Conservation (phyloP, 768 basidiomycete genomes). For the Podaxis pistillaris region DNA sequence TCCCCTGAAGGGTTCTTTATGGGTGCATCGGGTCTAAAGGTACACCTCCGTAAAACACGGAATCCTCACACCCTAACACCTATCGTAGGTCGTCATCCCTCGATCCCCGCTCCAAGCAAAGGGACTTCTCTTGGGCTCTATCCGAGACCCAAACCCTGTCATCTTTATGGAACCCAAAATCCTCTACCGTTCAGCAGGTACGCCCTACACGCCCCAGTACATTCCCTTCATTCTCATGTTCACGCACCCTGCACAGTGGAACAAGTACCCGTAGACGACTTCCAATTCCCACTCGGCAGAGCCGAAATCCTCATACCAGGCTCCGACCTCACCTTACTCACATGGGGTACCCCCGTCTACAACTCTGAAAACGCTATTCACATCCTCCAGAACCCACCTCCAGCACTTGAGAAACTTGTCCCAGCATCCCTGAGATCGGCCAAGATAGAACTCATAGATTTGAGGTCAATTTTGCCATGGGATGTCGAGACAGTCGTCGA, state of each 20-base stretch:
- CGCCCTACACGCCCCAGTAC: neutral
- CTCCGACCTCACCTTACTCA: conserved; percentile 82
- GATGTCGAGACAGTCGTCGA: conserved; percentile 78
- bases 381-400: conserved; percentile 66
- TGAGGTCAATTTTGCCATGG: conserved; percentile 88
- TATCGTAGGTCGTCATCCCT: conserved; percentile 75
- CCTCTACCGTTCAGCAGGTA: conserved; percentile 86
- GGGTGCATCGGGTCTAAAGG: conserved; percentile 88
- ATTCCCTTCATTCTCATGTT: conserved; percentile 4
- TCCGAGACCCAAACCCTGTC: conserved; percentile 91
- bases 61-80: conserved; percentile 10
- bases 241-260: conserved; percentile 52
- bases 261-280: conserved; percentile 91
- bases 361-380: conserved; percentile 84
- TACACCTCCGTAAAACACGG: conserved; percentile 23
- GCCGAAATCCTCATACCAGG: conserved; percentile 78
- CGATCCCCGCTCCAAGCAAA: conserved; percentile 96
- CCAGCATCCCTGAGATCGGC: conserved; percentile 65
- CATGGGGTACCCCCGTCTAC: conserved; percentile 94
- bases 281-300: conserved; percentile 73
- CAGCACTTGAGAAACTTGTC: conserved; percentile 59
- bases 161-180: conserved; percentile 96
- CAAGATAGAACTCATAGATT: conserved; percentile 85
- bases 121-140: conserved; percentile 80
- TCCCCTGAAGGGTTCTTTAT: conserved; percentile 95